Evolutionary conservation across 164 flowering plant genomes (phyloP), one percentile per base, ranked within the genome.

Genomic region (Saururus chinensis): DNA sequence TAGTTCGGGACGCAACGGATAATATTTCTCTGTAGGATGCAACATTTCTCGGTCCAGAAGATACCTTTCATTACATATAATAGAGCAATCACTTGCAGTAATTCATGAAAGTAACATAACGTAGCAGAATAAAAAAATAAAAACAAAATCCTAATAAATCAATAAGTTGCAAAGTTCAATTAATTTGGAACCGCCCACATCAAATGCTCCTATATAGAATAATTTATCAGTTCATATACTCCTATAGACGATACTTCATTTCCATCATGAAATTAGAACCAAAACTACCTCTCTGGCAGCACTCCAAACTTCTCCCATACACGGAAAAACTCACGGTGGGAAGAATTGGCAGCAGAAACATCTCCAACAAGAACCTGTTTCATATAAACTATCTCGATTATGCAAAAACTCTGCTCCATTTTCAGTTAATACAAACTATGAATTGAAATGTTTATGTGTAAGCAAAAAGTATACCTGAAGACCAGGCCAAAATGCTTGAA

Each of bases 401-500:
- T 7, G 49, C 2, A 12, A 45, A 45, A 45, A 7, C 13, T 17
- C 49, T 45, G 17, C 11, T 45, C 11, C 49, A 45, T 45, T 45
- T 45, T 11, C 35, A 23, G 11, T 24, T 55, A 4, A 6, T 4
- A 1, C 21, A 53, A 68, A 19, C 48, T 49, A 63, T 52, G 60
- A 9, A 59, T 61, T 57, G 19, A 21, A 53, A 19, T 53, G 22
- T n/a, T n/a, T 53, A 2, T 6, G 37, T 2, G 2, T 30, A 30
- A 45, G 17, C 11, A 45, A 17, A 17, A 45, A 45, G 17, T 82
- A 73, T 77, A 75, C 98, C 91, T 93, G 99, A 67, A 93, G 70
- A 63, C 99, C 99, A 57, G 99, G 99, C 99, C 99, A 93, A 85
- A 93, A 93, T 74, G 99, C 99, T 74, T 93, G 99, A 72, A 93